Base-by-base conservation (phyloP, 2,329 filamentous ascomycete species). In the Penicillium sumatraense region DNA sequence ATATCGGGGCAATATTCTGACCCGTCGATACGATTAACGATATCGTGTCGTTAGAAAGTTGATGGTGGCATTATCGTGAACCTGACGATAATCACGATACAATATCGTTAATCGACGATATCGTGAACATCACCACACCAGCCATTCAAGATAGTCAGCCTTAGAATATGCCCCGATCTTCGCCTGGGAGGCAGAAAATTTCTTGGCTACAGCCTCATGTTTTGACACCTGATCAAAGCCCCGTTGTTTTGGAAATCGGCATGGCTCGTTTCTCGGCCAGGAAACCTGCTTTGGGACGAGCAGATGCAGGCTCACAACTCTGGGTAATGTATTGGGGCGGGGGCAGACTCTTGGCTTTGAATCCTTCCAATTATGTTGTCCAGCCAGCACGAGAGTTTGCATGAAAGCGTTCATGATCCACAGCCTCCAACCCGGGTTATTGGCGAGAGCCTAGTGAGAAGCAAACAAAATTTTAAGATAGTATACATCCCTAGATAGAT, bases 361-460 rank as follows among this genome's bases (percentile, higher is more conserved):
- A 18, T 27, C 31, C 44, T 31, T 26, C 9, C 42, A 23, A 47
- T 47, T 27, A 47, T 47, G n/a, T 33, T 27, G 44, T 31, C 26
- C 44, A 47, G 44, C 31, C 44, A 35, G 44, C 44, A 33, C 33
- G 44, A 47, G 44, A 14, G 24, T 47, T 35, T 27, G 44, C 44
- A 47, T 35, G 44, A 23, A 47, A 33, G 44, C 44, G 44, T 27
- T 35, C 44, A 47, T 21, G 5, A 27, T 35, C 31, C 44, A 47
- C 18, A 35, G 24, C 44, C 44, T n/a, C 44, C 44, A 21, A 42
- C 40, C 40, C 16, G 44, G 14, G 44, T 47, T 31, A 21, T 35
- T 35, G 44, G 44, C 44, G 14, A 47, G 44, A 35, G 20, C 44
- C 26, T 47, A 27, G 26, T 47, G 44, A n/a, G n/a, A n/a, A n/a